Conservation (phyloP, 768 basidiomycete genomes). For the Tylopilus sp. region DNA sequence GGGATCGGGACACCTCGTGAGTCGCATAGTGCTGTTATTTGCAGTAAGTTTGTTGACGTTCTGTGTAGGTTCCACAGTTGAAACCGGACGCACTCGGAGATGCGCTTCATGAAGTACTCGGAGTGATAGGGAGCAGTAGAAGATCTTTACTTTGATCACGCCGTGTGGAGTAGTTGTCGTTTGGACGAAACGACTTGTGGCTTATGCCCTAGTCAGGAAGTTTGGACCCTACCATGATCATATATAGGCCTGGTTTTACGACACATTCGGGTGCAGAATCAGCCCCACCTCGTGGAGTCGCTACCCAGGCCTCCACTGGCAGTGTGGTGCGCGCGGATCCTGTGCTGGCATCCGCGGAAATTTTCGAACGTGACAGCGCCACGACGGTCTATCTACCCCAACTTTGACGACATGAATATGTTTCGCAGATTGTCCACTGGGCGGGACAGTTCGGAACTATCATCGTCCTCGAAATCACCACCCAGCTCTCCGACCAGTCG, state of each 20-base stretch:
- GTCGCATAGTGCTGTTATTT: not conserved
- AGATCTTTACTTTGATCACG: conserved; percentile 16
- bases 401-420: conserved; percentile 9
- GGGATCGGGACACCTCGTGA: conserved; percentile 32
- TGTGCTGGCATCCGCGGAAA: not conserved
- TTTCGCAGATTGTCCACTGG: conserved; percentile 8
- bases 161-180: not conserved
- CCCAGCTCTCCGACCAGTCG: conserved; percentile 14
- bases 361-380: not conserved
- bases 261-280: not conserved
- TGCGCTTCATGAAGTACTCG: conserved; percentile 24
- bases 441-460: conserved; percentile 5
- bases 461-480: conserved; percentile 12
- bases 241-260: not conserved
- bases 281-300: not conserved
- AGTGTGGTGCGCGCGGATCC: not conserved
- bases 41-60: not conserved
- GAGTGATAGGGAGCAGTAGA: conserved; percentile 3
- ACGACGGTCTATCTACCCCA: not conserved
- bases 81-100: conserved; percentile 29
- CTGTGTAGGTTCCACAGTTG: conserved; percentile 25
- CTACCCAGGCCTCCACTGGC: not conserved
- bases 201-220: not conserved
- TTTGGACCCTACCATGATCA: not conserved
- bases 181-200: too few relatives aligned